Base-by-base conservation (phyloP, 768 basidiomycete genomes). In the Trametes elegans region DNA sequence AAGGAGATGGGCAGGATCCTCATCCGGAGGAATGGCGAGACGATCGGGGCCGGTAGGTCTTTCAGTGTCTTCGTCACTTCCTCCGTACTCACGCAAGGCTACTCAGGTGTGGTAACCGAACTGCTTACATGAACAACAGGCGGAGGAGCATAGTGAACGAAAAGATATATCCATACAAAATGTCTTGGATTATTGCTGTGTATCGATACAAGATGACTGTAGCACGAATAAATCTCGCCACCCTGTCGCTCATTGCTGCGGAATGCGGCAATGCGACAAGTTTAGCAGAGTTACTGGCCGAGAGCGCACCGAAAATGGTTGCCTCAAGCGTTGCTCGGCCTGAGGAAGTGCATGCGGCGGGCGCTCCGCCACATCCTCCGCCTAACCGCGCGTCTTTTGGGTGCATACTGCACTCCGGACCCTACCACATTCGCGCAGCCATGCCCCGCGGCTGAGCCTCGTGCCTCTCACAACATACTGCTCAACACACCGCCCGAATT, bases 1-100 rank as follows among this genome's bases (percentile, higher is more conserved):
- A 99, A 98, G 71, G 91, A 95, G 51, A 97, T 98, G 97, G 97
- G 97, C 0, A 75, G 97, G 42, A 80, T 99, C 46, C 67, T 99
- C 59, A 76, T 99, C 54, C 76, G 97, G 39, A 75, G 96, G 49
- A 85, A 84, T 27, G 97, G 97, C 0, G 95, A 98, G 73, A 98
- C 97, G 0, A 89, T 99, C 56, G 93, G 86, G 34, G 95, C 95
- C 40, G 95, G 94, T 69, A 51, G 43, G 64, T 46, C 5, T 14
- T 10, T 21, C n/a, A 2, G 2, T 7, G 10, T 19, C 19, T 18
- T n/a, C 16, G 4, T 47, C 8, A 1, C 6, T 9, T 11, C 24
- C 1, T 31, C 13, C 16, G n/a, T 3, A 13, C n/a, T 45, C 13
- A 29, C 10, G 21, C 19, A 3, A 4, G 5, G 10, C 8, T 19